phyloP scores from a whole-genome alignment of 192 early-diverging fungal species.

The Coemansia sp. region DNA sequence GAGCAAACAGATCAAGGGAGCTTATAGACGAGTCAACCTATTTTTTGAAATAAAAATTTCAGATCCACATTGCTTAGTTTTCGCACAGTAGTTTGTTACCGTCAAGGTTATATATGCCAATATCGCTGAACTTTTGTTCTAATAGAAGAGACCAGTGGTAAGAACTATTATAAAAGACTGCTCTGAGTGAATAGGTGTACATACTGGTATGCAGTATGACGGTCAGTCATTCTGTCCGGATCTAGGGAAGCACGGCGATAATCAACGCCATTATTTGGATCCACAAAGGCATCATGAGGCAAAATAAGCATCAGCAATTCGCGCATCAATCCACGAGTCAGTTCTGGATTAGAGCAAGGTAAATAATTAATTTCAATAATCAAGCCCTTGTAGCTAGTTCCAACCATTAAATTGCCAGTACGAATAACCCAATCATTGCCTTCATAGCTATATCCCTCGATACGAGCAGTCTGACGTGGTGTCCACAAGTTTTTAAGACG shows the following conservation, averaged over 20 bases:
- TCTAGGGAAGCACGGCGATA: constrained; percentile 40
- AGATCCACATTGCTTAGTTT: background rate
- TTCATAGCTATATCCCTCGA: constrained; percentile 53
- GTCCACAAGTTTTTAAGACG: constrained; percentile 53
- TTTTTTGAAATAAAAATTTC: background rate
- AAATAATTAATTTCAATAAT: constrained; percentile 53
- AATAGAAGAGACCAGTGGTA: background rate
- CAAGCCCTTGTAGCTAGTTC: constrained; percentile 52
- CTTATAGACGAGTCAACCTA: background rate
- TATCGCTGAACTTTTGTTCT: background rate
- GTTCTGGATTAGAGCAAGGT: constrained; percentile 48
- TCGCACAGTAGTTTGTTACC: background rate
- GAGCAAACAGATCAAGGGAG: background rate
- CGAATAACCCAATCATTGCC: constrained; percentile 51
- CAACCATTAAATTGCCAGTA: constrained; percentile 51
- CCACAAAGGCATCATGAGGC: constrained; percentile 45
- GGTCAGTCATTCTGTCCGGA: constrained; percentile 42
- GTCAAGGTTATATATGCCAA: background rate
- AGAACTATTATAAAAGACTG: constrained; percentile 26
- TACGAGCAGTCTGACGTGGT: constrained; percentile 42
- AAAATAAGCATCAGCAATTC: constrained; percentile 49
- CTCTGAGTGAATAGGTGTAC: constrained; percentile 50
- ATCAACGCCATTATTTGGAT: constrained; percentile 43
- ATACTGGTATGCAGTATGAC: constrained; percentile 54
- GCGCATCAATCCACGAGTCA: constrained; percentile 47